These are phyloP conservation scores for Dunaliella sp. DNA, from an alignment of 139 green algal genomes.

Conservation along the genomic window DNA sequence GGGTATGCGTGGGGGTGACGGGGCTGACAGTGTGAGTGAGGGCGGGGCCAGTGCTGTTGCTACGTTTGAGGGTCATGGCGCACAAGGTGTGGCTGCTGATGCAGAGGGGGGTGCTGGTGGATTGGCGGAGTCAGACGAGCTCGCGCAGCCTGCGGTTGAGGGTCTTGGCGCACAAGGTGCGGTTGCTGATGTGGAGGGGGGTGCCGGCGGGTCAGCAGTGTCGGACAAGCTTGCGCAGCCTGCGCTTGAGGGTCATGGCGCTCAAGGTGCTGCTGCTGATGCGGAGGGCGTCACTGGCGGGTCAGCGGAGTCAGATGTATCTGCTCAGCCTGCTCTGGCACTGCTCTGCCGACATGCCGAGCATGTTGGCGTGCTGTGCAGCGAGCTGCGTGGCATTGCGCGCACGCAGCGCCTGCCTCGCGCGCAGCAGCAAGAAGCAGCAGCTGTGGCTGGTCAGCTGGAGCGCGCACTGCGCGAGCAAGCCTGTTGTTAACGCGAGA, in stretches of 20 bases:
- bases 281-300: background rate
- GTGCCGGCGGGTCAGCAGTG: background rate
- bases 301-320: too few relatives aligned
- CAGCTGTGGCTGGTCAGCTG: slow-evolving; percentile 15
- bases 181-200: background rate
- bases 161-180: background rate
- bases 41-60: background rate
- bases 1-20: too few relatives aligned
- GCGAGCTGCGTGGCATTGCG: background rate
- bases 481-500: too few relatives aligned
- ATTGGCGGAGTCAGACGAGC: too few relatives aligned
- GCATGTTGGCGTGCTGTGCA: too few relatives aligned
- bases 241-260: background rate
- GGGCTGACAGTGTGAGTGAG: background rate
- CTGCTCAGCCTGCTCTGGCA: background rate
- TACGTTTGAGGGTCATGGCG: background rate
- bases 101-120: background rate
- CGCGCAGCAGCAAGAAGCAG: background rate
- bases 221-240: too few relatives aligned
- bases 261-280: background rate
- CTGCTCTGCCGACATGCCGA: too few relatives aligned
- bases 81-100: background rate
- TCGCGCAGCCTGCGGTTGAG: background rate
- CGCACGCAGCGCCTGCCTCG: background rate
- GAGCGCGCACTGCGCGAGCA: too few relatives aligned